phyloP scores from a whole-genome alignment of 176 grass and related monocot species.

The Oryza meridionalis region DNA sequence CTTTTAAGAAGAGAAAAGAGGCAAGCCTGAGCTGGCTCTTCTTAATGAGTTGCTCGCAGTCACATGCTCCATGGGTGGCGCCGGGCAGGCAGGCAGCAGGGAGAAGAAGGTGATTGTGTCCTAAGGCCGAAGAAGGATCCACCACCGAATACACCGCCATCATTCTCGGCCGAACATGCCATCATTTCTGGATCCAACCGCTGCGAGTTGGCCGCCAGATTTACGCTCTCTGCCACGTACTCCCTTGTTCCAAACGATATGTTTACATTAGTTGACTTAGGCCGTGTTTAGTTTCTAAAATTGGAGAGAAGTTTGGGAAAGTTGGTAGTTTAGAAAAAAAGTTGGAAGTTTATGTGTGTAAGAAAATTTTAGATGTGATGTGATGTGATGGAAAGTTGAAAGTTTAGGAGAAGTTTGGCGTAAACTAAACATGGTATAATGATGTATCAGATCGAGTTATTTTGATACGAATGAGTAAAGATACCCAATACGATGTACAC shows the following conservation, averaged over 20 bases:
- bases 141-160: constrained; percentile 38
- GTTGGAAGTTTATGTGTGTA: too few species aligned
- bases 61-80: not conserved
- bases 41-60: constrained; percentile 16
- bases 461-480: not conserved
- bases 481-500: not conserved
- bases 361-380: too few species aligned
- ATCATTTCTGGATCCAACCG: not conserved
- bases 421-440: too few species aligned
- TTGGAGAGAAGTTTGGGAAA: too few species aligned
- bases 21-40: constrained; percentile 36
- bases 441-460: too few species aligned
- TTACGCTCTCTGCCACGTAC: not conserved
- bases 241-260: too few species aligned
- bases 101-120: not conserved
- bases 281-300: too few species aligned
- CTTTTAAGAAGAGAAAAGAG: constrained; percentile 26
- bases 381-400: too few species aligned
- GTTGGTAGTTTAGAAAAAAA: too few species aligned
- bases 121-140: not conserved
- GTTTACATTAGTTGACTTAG: too few species aligned
- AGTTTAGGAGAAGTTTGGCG: too few species aligned
- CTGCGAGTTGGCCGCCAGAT: not conserved
- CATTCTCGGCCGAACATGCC: constrained; percentile 36
- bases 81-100: not conserved